Percentiles rank a stretch among this genome's conserved stretches.
Conservation (phyloP, 73 alveolate species). For the Paraurostyla sp. region DNA sequence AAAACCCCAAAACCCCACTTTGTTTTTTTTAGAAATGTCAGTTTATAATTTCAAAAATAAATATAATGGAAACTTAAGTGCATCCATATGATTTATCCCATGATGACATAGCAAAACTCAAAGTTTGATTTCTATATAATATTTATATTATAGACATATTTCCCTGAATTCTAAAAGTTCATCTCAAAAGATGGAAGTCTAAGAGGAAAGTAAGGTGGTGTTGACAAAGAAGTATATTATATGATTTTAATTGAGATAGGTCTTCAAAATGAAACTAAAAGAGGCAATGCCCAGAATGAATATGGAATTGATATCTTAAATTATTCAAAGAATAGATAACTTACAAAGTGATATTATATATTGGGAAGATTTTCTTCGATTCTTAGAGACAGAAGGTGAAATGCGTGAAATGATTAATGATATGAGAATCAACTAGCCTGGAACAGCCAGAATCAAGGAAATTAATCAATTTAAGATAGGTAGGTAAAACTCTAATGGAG, state of each 20-base stretch:
- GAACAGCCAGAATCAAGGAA: constrained; percentile 10
- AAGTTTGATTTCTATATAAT: neutral
- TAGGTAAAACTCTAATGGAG: neutral
- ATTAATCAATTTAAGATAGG: neutral
- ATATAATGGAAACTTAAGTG: constrained; percentile 12
- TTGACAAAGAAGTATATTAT: constrained; percentile 40
- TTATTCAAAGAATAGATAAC: constrained; percentile 26
- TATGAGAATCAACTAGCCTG: constrained; percentile 49
- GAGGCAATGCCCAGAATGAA: constrained; percentile 45
- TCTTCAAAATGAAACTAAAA: constrained; percentile 44
- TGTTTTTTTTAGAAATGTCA: too few relatives aligned
- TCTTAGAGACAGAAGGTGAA: constrained; percentile 54
- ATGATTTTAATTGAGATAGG: neutral
- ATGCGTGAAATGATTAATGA: constrained; percentile 52
- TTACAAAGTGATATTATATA: neutral
- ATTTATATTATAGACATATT: constrained; percentile 16
- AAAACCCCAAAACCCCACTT: too few relatives aligned
- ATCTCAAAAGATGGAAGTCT: neutral
- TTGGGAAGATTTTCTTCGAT: constrained; percentile 59
- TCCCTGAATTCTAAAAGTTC: constrained; percentile 47
- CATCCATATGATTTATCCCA: constrained; percentile 41
- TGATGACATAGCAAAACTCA: constrained; percentile 43
- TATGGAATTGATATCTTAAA: neutral
- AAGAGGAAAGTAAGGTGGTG: constrained; percentile 17
- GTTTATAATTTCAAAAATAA: too few relatives aligned